These are phyloP conservation scores for Mycena galopus DNA, from an alignment of 768 basidiomycete species.

Conservation along the genomic window DNA sequence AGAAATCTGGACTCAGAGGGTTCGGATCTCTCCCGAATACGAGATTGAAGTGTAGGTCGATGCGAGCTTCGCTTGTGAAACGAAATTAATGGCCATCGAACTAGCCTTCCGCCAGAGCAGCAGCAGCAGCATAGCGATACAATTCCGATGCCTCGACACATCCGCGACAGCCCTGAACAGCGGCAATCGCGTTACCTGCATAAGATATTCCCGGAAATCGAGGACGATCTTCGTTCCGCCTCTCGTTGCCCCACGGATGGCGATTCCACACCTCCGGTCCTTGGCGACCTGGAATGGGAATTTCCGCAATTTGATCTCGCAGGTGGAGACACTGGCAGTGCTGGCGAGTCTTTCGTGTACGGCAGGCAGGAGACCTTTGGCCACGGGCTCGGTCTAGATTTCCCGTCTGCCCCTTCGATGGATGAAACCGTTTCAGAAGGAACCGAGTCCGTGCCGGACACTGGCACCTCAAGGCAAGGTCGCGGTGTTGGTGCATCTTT, in stretches of 20 bases:
- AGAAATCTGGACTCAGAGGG: slow-evolving; percentile 23
- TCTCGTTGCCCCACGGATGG: not conserved
- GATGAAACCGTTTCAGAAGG: no score
- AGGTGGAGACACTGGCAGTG: no score
- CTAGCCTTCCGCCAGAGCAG: slow-evolving; percentile 6
- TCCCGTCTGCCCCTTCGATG: no score
- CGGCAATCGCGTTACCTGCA: slow-evolving; percentile 16
- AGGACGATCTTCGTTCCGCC: slow-evolving; percentile 1
- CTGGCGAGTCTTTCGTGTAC: no score
- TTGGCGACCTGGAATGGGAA: slow-evolving; percentile 17
- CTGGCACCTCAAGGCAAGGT: not conserved
- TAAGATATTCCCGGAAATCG: slow-evolving; percentile 21
- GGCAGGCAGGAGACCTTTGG: no score
- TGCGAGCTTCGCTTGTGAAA: not conserved
- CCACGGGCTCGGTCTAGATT: no score
- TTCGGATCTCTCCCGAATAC: slow-evolving; percentile 25
- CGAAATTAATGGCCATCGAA: not conserved
- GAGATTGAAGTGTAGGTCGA: slow-evolving; percentile 28
- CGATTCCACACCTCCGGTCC: not conserved
- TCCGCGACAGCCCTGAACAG: slow-evolving; percentile 20
- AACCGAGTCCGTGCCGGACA: not conserved
- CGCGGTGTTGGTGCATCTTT: not conserved
- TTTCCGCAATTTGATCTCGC: slow-evolving; percentile 6
- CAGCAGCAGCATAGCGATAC: not conserved
- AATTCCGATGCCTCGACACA: not conserved